phyloP scores from a whole-genome alignment of 306 rosid species.

The Leucaena leucocephala region DNA sequence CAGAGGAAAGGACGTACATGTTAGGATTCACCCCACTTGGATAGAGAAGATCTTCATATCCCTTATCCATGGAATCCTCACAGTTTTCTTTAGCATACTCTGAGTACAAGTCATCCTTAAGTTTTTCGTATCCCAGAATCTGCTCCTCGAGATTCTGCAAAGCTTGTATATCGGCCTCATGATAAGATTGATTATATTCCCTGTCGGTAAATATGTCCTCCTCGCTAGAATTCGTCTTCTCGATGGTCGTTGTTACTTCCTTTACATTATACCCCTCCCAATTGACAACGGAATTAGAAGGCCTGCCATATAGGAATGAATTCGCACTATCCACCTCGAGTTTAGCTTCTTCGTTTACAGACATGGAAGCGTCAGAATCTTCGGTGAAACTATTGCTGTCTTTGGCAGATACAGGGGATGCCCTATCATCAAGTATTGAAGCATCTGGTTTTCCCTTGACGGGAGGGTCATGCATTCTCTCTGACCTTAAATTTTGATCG shows the following conservation, averaged over 20 bases:
- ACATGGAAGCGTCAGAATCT: slow-evolving; percentile 54
- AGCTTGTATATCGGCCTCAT: slow-evolving; percentile 32
- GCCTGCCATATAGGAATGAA: slow-evolving; percentile 28
- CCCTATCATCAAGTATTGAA: slow-evolving; percentile 24
- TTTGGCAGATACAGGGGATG: slow-evolving; percentile 51
- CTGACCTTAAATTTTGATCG: slow-evolving; percentile 39
- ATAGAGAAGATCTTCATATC: slow-evolving; percentile 53
- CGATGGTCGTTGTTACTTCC: slow-evolving; percentile 25
- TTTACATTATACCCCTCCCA: slow-evolving; percentile 7
- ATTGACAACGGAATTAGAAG: slow-evolving; percentile 34
- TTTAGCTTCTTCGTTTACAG: slow-evolving; percentile 49
- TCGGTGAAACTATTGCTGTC: slow-evolving; percentile 61
- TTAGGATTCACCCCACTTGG: slow-evolving; percentile 53
- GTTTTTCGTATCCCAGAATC: slow-evolving; percentile 44
- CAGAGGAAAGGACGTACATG: slow-evolving; percentile 62
- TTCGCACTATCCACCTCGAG: slow-evolving; percentile 41
- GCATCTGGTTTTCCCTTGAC: slow-evolving; percentile 25
- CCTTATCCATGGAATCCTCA: slow-evolving; percentile 52
- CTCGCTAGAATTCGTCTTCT: slow-evolving; percentile 36
- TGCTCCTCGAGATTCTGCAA: slow-evolving; percentile 49
- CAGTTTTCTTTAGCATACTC: slow-evolving; percentile 42
- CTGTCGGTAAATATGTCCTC: slow-evolving; percentile 33
- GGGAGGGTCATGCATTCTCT: slow-evolving; percentile 21
- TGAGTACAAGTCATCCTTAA: slow-evolving; percentile 38
- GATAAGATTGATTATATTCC: slow-evolving; percentile 22